These are phyloP conservation scores for Vanderwaltozyma polyspora DNA, from an alignment of 805 yeast species.

Conservation along the genomic window DNA sequence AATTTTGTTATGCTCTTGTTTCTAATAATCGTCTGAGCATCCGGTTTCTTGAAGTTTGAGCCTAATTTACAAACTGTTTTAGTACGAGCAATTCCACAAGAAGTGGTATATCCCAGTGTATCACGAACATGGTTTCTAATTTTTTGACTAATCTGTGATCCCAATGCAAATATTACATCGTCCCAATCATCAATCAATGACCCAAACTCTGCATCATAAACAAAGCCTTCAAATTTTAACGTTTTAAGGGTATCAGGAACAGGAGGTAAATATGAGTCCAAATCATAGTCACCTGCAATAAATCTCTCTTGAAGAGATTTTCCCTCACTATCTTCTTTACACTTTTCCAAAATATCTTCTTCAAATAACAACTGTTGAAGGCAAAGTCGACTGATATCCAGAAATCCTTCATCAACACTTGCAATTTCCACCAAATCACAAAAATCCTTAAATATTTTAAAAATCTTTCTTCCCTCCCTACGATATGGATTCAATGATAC, in stretches of 20 bases:
- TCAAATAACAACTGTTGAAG: conserved; percentile 30
- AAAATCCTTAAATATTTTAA: conserved; percentile 46
- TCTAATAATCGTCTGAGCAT: conserved; percentile 68
- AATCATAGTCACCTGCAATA: conserved; percentile 14
- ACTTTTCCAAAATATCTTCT: conserved; percentile 1
- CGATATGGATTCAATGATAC: conserved; percentile 88
- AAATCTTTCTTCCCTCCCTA: conserved; percentile 71
- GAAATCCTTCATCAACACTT: conserved; percentile 85
- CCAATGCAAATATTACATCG: conserved; percentile 59
- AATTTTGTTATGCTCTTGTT: conserved; percentile 40
- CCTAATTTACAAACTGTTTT: conserved; percentile 80
- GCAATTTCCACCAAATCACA: conserved; percentile 81
- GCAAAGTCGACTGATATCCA: conserved; percentile 69
- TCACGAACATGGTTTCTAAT: conserved; percentile 43
- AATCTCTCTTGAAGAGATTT: conserved; percentile 13
- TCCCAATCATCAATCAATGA: conserved; percentile 55
- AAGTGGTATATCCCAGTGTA: conserved; percentile 69
- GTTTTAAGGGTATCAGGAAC: conserved; percentile 13
- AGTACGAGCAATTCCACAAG: conserved; percentile 74
- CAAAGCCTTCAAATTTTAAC: conserved; percentile 14
- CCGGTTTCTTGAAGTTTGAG: conserved; percentile 75
- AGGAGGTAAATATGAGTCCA: conserved; percentile 18
- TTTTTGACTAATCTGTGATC: conserved; percentile 45
- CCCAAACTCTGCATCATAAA: conserved; percentile 9
- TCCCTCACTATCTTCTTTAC: background rate